Conservation (phyloP, 441 rosid species). For the Flueggea neowawraea region DNA sequence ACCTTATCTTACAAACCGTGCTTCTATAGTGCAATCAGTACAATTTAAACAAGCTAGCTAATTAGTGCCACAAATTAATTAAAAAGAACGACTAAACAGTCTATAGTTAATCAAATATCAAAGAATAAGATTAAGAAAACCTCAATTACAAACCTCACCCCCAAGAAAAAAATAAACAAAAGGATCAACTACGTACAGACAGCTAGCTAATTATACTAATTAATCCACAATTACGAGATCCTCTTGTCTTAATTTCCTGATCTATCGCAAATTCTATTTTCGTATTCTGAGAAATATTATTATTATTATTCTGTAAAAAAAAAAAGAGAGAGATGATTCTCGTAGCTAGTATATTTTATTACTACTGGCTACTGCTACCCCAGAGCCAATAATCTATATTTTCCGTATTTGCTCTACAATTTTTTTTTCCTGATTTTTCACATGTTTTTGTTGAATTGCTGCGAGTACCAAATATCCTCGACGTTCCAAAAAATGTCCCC, state of each 20-base stretch:
- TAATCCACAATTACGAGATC: slow-evolving; percentile 28
- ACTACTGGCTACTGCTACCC: background rate
- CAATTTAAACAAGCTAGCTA: background rate
- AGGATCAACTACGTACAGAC: too few species aligned
- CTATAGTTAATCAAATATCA: slow-evolving; percentile 2
- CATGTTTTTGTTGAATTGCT: slow-evolving; percentile 44
- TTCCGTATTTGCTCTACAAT: slow-evolving; percentile 5
- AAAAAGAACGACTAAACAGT: background rate
- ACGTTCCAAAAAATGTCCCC: slow-evolving; percentile 57
- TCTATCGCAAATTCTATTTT: background rate
- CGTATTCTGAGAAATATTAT: background rate
- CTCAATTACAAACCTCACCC: slow-evolving; percentile 19
- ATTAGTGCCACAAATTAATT: background rate
- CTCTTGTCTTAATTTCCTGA: slow-evolving; percentile 13
- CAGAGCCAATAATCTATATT: background rate
- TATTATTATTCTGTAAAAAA: background rate
- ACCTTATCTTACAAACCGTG: slow-evolving; percentile 16
- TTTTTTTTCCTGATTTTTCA: slow-evolving; percentile 18
- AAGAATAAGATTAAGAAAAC: slow-evolving; percentile 30
- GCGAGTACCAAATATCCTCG: slow-evolving; percentile 58
- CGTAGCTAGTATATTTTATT: background rate
- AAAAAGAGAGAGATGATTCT: background rate
- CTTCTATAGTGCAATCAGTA: slow-evolving; percentile 37
- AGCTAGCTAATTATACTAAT: too few species aligned
- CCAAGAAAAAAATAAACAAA: slow-evolving; percentile 7